Evolutionary conservation across 2,329 filamentous ascomycete species (phyloP), one percentile per base, ranked within the genome.

Genomic region (Monosporascus sp.): DNA sequence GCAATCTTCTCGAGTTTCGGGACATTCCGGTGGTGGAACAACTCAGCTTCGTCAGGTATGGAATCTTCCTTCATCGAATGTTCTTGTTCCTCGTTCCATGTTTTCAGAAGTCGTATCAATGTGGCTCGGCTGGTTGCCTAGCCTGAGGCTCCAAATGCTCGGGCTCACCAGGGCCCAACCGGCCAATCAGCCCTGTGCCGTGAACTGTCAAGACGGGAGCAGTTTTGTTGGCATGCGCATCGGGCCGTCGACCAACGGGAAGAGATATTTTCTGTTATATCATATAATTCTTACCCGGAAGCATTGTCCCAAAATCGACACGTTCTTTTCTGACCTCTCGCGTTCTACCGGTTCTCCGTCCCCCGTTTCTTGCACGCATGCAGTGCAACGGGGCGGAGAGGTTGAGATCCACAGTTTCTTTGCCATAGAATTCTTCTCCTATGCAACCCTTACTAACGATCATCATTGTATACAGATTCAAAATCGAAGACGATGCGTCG

Each of bases 1-100:
- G 79, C 4, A 77, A 79, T 52, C 71, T 71, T n/a, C 66, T 91
- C 46, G 71, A 76, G 19, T 91, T 90, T 65, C 71, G 73, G 37
- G 76, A 77, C 36, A 72, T 85, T 46, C 73, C 76, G 51, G 78
- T 90, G 11, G 78, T 88, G 16, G 84, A 88, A 64, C 81, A 87
- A 60, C 75, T 91, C 59, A 88, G 84, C 63, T 91, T 91, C 65
- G 71, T 91, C 34, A 81, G 85, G 87, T 91, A 71, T 76, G 86
- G 27, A 54, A 64, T 52, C 52, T 38, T 48, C 54, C 34, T 27
- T 50, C 43, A 47, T 49, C 53, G 5, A 19, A 19, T 56, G 24
- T 48, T 40, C 40, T 45, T 51, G 41, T 41, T 26, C 54, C 44
- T 52, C 36, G 46, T 55, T 50, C 44, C 51, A 51, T 36, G 24